Base-by-base conservation (phyloP, 257 asterid species). In the Petrea volubilis region DNA sequence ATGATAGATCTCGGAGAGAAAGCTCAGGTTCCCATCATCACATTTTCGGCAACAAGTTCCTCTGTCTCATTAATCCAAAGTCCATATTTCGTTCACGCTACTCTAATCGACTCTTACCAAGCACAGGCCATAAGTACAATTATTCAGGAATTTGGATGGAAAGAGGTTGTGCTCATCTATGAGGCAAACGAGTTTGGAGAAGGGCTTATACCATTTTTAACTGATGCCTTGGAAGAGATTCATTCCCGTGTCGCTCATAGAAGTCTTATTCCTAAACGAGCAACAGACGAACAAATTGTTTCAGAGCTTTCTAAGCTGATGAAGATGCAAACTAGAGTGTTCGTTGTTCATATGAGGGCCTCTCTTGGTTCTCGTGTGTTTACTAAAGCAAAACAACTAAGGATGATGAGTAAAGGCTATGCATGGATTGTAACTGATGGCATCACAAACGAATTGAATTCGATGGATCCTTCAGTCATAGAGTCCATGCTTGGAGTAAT, bases 31-130 rank as follows among this genome's bases (percentile, higher is more conserved):
- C 96, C 90, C 0, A 44, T 89, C 13, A 77, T 89, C 44, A 81
- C 96, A 1, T 87, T 83, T 36, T 73, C 94, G 0, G 90, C 90
- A 57, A 79, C 91, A 15, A 85, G 90, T 46, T 88, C 88, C 0
- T 80, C 81, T 20, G 82, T 85, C 1, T 14, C 81, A 5, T 70
- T 85, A 1, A 47, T 56, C 0, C 76, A 66, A 12, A 81, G 77
- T 43, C 83, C 80, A 41, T 83, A 81, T 43, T 85, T 89, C 59
- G 15, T 87, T 46, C 89, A 88, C 0, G 60, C 88, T 0, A 58
- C 91, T 36, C 77, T 38, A 2, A 62, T 52, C 0, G 90, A 84
- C 75, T 80, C 90, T 10, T 77, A 86, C 3, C 90, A 84, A 74
- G 87, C 82, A 2, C 36, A 56, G 0, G 74, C 87, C 52, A 63